A percentile compares a stretch with the other conserved stretches of the same genome.
These are phyloP conservation scores for Solanum sejunctum DNA, from an alignment of 257 asterid genomes.

Conservation along the genomic window DNA sequence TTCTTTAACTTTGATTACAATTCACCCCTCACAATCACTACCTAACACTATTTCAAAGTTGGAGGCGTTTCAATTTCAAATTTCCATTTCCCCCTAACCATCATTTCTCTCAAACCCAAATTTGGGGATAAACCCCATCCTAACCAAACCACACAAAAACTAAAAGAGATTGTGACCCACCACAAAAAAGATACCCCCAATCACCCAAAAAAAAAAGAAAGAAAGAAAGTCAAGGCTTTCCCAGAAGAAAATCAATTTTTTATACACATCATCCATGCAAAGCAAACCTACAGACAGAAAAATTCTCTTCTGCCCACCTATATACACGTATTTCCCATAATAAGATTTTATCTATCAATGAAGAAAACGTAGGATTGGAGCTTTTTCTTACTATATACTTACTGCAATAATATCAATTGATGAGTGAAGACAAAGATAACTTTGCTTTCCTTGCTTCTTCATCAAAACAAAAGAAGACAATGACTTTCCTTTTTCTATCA, in stretches of 20 bases:
- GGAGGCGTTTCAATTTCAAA: background rate
- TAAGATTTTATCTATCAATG: background rate
- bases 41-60: background rate
- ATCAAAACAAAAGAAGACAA: background rate
- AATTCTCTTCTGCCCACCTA: background rate
- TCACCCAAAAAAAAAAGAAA: background rate
- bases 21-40: slow-evolving; percentile 1
- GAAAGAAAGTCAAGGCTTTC: background rate
- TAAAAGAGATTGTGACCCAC: background rate
- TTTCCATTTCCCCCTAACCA: background rate
- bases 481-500: background rate
- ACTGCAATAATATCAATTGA: background rate
- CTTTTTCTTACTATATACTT: background rate
- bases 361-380: background rate
- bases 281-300: background rate
- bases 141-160: background rate
- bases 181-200: background rate
- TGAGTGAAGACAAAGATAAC: background rate
- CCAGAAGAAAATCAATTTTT: background rate
- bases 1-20: background rate
- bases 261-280: background rate
- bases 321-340: background rate
- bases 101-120: background rate
- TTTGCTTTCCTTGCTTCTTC: background rate
- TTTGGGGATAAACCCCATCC: background rate